Base-by-base conservation (phyloP, 306 rosid species). In the Sesbania bispinosa region DNA sequence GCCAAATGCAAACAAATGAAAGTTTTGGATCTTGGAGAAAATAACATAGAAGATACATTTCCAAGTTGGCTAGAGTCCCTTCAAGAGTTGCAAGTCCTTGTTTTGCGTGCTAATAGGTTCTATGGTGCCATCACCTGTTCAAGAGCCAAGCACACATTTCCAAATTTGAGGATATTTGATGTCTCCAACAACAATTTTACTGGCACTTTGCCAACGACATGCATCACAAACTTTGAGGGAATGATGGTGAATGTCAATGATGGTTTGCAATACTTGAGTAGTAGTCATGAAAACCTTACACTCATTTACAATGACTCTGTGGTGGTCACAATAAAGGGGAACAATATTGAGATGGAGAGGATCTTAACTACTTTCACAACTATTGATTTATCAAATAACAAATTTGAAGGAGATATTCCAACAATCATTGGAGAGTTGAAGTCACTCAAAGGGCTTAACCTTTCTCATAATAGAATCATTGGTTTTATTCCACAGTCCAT, bases 11-110 rank as follows among this genome's bases (percentile, higher is more conserved):
- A 9, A 7, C 3, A 23, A 1, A 23, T 80, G 11, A 35, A 59
- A 63, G 24, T 84, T 57, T n/a, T 84, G 0, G 73, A 84, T 41
- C 9, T 83, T 19, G 87, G 85, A 14, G 61, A 58, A 6, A 83
- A 80, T 47, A 57, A 30, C 1, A 32, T 80, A 4, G 14, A 24
- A 4, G 76, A 65, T 8, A 3, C 67, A 10, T 83, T 68, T 50
- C 78, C 78, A 0, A 4, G 9, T 27, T 76, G 82, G 80, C 15
- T 83, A 36, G 76, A 73, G 19, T 6, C 75, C 5, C 72, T 80
- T 16, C 59, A 74, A 1, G 3, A 62, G 20, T 35, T 80, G 0
- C 67, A 36, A 13, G 81, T 77, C 61, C 85, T 84, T 21, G 29
- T 68, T 47, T 48, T 84, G 27, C 38, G 76, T 10, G 69, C 75